Conservation (phyloP, 345 rosid species). For the Litchi chinensis region DNA sequence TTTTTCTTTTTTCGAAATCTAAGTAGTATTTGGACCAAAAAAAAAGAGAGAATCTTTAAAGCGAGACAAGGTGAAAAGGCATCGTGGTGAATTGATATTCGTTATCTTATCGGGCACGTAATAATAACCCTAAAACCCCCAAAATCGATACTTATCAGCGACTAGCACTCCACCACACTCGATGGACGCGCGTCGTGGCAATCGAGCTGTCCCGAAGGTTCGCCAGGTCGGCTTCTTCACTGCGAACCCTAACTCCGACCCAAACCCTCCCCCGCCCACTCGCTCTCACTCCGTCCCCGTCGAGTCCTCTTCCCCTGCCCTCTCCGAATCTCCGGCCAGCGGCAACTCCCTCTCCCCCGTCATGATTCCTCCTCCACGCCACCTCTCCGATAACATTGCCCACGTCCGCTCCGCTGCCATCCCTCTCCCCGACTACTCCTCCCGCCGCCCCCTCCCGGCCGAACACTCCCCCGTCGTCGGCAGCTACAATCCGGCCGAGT, state of each 20-base stretch:
- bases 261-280: conserved; percentile 46
- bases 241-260: conserved; percentile 37
- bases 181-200: conserved; percentile 57
- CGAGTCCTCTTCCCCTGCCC: conserved; percentile 44
- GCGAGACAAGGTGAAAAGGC: too few relatives aligned
- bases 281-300: conserved; percentile 57
- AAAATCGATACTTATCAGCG: not conserved
- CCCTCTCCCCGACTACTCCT: conserved; percentile 50
- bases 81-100: not conserved
- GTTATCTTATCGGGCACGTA: not conserved
- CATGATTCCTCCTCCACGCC: conserved; percentile 77
- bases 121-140: conserved; percentile 3
- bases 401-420: conserved; percentile 53
- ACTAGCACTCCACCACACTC: conserved; percentile 5
- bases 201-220: conserved; percentile 59
- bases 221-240: conserved; percentile 81
- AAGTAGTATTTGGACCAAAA: too few relatives aligned
- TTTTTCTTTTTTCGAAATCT: too few relatives aligned
- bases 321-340: conserved; percentile 51
- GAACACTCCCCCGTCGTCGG: conserved; percentile 42
- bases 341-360: conserved; percentile 59
- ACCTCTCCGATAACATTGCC: conserved; percentile 55
- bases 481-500: conserved; percentile 65
- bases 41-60: too few relatives aligned
- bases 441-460: conserved; percentile 31